Conservation (phyloP, 805 yeast species). For the Zygoascus biomembranicola region DNA sequence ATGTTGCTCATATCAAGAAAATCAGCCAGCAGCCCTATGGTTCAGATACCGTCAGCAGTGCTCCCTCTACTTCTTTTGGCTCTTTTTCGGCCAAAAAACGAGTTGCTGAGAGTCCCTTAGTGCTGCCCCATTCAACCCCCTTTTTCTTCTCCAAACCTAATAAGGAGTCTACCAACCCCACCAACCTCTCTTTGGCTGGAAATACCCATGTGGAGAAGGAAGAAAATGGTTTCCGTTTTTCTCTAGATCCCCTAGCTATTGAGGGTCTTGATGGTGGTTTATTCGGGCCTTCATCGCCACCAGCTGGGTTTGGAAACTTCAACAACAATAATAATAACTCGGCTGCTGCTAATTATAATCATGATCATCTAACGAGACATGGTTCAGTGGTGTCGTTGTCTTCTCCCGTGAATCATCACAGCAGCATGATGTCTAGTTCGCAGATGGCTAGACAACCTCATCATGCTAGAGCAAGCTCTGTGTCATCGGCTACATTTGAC, state of each 20-base stretch:
- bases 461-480: background rate
- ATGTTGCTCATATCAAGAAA: conserved; percentile 53
- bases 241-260: conserved; percentile 41
- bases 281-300: conserved; percentile 6
- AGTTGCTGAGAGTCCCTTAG: conserved; percentile 11
- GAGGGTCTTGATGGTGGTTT: conserved; percentile 34
- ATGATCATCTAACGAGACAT: background rate
- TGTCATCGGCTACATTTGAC: background rate
- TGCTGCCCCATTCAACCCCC: conserved; percentile 4
- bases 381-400: background rate
- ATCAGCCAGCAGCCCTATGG: conserved; percentile 38
- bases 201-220: background rate
- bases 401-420: background rate
- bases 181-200: background rate
- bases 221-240: conserved; percentile 28
- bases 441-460: background rate
- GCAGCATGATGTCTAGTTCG: background rate
- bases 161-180: background rate
- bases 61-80: background rate
- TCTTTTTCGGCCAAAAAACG: conserved; percentile 5
- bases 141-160: background rate
- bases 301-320: conserved; percentile 4
- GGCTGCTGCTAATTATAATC: background rate
- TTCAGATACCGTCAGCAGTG: background rate
- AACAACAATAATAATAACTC: background rate